phyloP scores from a whole-genome alignment of 495 filamentous ascomycete genomes.

The Trichocladium antarcticum region DNA sequence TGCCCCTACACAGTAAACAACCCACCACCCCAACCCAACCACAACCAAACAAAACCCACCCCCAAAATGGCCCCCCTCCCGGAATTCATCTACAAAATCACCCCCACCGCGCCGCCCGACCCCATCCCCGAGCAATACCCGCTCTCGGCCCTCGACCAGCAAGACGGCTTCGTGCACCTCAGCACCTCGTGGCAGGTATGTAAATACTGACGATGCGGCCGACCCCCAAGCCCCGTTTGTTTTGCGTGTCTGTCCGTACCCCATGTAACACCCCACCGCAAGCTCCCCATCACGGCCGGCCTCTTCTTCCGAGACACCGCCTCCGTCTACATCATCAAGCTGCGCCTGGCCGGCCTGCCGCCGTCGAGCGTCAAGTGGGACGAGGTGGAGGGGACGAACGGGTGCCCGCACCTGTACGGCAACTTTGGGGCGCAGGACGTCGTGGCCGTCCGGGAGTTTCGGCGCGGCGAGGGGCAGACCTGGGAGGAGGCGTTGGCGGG shows the following conservation, averaged over 20 bases:
- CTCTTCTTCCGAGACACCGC: slow-evolving; percentile 34
- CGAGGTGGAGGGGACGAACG: slow-evolving; percentile 21
- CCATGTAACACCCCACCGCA: background rate
- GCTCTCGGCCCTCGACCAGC: slow-evolving; percentile 39
- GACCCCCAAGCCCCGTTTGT: no score
- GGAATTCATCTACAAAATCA: slow-evolving; percentile 43
- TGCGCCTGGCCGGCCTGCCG: slow-evolving; percentile 19
- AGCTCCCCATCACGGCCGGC: slow-evolving; percentile 39
- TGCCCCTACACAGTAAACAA: background rate
- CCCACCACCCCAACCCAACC: background rate
- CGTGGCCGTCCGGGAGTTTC: slow-evolving; percentile 22
- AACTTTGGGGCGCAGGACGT: slow-evolving; percentile 38
- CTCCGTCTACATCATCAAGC: slow-evolving; percentile 36
- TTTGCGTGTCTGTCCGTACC: no score
- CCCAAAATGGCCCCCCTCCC: slow-evolving; percentile 26
- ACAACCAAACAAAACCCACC: background rate
- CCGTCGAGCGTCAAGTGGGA: slow-evolving; percentile 34
- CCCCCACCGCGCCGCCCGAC: slow-evolving; percentile 32
- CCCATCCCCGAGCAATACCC: slow-evolving; percentile 40
- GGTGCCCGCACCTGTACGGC: slow-evolving; percentile 39
- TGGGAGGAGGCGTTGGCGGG: slow-evolving; percentile 29
- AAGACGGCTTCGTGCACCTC: slow-evolving; percentile 45
- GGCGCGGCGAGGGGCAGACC: slow-evolving; percentile 21
- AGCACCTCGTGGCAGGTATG: slow-evolving; percentile 38
- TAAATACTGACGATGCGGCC: background rate